Base-by-base conservation (phyloP, 1,284 basidiomycete genomes). In the Volvariella surrecta region DNA sequence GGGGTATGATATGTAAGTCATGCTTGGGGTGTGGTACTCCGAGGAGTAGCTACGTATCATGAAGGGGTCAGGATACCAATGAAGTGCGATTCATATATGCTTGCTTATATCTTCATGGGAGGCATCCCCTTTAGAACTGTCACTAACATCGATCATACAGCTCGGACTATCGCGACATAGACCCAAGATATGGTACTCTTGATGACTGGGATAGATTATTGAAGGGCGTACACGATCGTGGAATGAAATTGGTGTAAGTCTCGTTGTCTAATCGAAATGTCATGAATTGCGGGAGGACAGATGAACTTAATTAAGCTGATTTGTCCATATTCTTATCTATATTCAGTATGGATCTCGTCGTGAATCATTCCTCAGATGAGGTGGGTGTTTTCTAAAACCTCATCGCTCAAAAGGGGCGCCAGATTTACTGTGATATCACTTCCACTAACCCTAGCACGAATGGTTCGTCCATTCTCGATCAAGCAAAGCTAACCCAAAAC, bases 261-360 rank as follows among this genome's bases (percentile, higher is more conserved):
- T 43, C 24, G 11, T 39, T 35, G 8, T 34, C 24, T 43, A n/a
- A n/a, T n/a, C n/a, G n/a, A n/a, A n/a, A n/a, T n/a, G n/a, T n/a
- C n/a, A n/a, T n/a, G n/a, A n/a, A n/a, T n/a, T n/a, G n/a, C n/a
- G n/a, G 10, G n/a, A 32, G 30, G 30, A n/a, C 9, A n/a, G 30
- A 9, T 32, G 9, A n/a, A 9, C 30, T 32, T 32, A n/a, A 32
- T 32, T 32, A 9, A 9, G 30, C 24, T 21, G 30, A 43, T 39
- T 32, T n/a, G n/a, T n/a, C n/a, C n/a, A n/a, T n/a, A 22, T 37
- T 38, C 11, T 32, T 45, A 40, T 52, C n/a, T n/a, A n/a, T n/a
- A n/a, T n/a, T n/a, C n/a, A 79, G 78, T 57, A 82, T 88, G 69
- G 84, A 89, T 57, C 73, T 89, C 2, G 86, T 89, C 21, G 78